Evolutionary conservation across 192 early-diverging fungal genomes (phyloP).

Genomic region (Cladochytrium replicatum): DNA sequence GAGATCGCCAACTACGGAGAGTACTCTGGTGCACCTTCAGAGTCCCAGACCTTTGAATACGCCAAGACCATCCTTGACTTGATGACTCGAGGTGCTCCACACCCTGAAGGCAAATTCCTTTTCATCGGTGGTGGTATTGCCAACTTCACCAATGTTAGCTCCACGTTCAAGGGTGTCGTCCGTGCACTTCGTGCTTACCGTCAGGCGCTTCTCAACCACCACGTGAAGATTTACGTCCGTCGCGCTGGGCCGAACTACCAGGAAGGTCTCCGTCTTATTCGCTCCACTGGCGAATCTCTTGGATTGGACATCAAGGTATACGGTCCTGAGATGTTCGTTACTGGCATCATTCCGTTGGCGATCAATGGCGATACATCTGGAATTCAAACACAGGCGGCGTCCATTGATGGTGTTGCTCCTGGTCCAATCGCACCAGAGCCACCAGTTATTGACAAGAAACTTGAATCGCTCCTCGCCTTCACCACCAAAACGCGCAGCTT

Average conservation of each 20-base stretch:
- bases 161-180: slow-evolving; percentile 99
- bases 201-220: slow-evolving; percentile 72
- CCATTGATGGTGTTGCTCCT: slow-evolving; percentile 2
- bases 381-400: slow-evolving; percentile 8
- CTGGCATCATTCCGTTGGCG: slow-evolving; percentile 95
- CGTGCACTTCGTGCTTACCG: slow-evolving; percentile 89
- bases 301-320: slow-evolving; percentile 92
- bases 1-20: slow-evolving; percentile 99
- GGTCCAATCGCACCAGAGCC: slow-evolving; percentile 28
- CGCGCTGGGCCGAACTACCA: slow-evolving; percentile 99
- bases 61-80: slow-evolving; percentile 96
- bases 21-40: slow-evolving; percentile 99
- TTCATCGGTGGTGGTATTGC: slow-evolving; percentile 99
- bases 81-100: slow-evolving; percentile 80
- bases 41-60: slow-evolving; percentile 98
- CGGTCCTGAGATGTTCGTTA: slow-evolving; percentile 96
- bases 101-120: slow-evolving; percentile 90
- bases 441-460: slow-evolving; percentile 41
- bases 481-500: slow-evolving; percentile 76
- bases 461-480: slow-evolving; percentile 47
- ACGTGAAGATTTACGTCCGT: slow-evolving; percentile 90
- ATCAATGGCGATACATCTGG: slow-evolving; percentile 58
- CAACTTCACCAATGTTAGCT: slow-evolving; percentile 98
- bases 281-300: slow-evolving; percentile 82
- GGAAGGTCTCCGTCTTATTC: slow-evolving; percentile 93